Evolutionary conservation across 2,329 filamentous ascomycete species (phyloP), one percentile per base, ranked within the genome.

Genomic region (Blastomyces percursus): DNA sequence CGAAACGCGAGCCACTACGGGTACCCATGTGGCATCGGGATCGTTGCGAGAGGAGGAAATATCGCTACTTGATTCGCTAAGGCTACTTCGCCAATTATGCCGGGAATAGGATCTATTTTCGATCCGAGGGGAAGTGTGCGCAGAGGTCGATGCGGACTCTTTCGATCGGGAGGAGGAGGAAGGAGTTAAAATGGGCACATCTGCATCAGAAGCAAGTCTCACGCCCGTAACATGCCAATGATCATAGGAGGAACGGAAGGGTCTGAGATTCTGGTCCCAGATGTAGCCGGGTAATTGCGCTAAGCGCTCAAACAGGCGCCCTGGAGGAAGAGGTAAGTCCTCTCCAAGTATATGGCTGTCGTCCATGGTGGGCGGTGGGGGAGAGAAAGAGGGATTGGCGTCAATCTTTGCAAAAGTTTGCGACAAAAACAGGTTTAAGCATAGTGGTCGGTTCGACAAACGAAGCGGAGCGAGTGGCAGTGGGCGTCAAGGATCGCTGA

Each of bases 1-100:
- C 0, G 92, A 96, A 54, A 96, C 81, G 27, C 91, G 86, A 52
- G 91, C 93, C 35, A 96, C 80, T 6, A 96, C 86, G 8, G 83
- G 82, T 65, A 85, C 81, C 75, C 85, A 78, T 69, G 72, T 66
- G 35, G 70, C 67, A 54, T 79, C 71, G 64, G 72, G 71, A 52
- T 75, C 80, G 57, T 66, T 70, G 65, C 72, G 73, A 14, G 70
- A 76, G n/a, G 72, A 71, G 8, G 72, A 76, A 58, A 73, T 66
- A 40, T 79, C 78, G 64, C 78, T 79, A 59, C 75, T 76, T 1
- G 75, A 75, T 68, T 79, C 76, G 65, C 78, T 87, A 54, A 84
- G 70, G 64, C 82, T 83, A 51, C 80, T 78, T 66, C 72, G 61
- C 65, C 80, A 76, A 70, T 86, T 71, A 68, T 76, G 69, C 63